These are phyloP conservation scores for Mycena galopus DNA, from an alignment of 768 basidiomycete species.

Conservation along the genomic window DNA sequence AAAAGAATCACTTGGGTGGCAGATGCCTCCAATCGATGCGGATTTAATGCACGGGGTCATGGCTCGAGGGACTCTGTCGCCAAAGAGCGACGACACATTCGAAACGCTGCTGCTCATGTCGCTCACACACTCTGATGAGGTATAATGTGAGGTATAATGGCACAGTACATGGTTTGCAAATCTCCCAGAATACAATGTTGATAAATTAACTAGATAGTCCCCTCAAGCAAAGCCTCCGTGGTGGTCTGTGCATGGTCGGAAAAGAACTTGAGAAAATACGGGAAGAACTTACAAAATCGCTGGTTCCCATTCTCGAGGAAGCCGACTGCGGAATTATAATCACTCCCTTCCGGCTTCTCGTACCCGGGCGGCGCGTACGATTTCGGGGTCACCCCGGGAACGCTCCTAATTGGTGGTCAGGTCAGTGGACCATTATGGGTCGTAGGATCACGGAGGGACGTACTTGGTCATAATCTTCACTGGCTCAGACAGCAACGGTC, in stretches of 20 bases:
- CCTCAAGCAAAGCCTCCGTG: constrained; percentile 34
- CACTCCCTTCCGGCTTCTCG: constrained; percentile 52
- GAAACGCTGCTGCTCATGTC: constrained; percentile 72
- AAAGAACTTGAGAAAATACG: neutral
- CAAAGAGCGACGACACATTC: constrained; percentile 77
- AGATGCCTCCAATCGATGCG: constrained; percentile 61
- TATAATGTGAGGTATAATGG: constrained; percentile 27
- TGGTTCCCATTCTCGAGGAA: constrained; percentile 71
- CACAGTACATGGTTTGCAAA: neutral
- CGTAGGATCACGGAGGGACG: neutral
- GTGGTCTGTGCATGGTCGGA: constrained; percentile 31
- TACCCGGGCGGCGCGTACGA: constrained; percentile 70
- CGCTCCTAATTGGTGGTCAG: constrained; percentile 42
- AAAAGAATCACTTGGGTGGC: constrained; percentile 70
- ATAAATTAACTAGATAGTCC: constrained; percentile 4
- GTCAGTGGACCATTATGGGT: neutral
- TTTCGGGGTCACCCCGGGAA: constrained; percentile 53
- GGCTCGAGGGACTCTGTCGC: constrained; percentile 54
- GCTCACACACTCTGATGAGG: constrained; percentile 42
- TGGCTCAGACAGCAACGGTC: constrained; percentile 51
- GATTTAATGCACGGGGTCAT: constrained; percentile 73
- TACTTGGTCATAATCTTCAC: constrained; percentile 53
- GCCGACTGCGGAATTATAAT: constrained; percentile 67
- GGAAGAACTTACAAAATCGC: constrained; percentile 49
- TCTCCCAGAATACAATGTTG: neutral